These are phyloP conservation scores for Kodamaea alishanica DNA, from an alignment of 1,139 yeast species.

Conservation along the genomic window DNA sequence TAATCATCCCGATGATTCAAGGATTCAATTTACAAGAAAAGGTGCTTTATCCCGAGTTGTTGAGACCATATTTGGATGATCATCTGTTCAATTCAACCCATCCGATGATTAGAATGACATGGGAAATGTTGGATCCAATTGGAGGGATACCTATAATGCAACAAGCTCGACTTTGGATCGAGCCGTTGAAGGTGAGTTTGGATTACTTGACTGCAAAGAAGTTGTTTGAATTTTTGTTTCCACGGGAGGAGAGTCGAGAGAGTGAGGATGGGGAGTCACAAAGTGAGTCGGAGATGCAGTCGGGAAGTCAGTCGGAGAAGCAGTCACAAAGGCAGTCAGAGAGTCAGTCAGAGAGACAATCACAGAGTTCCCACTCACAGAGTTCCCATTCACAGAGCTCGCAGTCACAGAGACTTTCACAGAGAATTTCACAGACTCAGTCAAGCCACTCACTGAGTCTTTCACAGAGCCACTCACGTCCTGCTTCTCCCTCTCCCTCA, in stretches of 20 bases:
- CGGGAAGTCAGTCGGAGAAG: constrained; percentile 4
- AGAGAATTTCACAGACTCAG: no score
- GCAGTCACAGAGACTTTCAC: no score
- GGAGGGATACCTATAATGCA: constrained; percentile 75
- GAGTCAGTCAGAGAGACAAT: no score
- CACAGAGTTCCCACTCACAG: no score
- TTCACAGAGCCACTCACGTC: no score
- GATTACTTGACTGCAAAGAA: constrained; percentile 66
- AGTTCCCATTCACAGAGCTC: no score
- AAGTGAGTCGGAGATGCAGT: constrained; percentile 1
- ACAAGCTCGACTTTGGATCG: constrained; percentile 48
- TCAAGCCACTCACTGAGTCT: no score
- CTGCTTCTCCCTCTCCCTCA: no score
- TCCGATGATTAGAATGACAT: constrained; percentile 53
- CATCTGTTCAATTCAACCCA: constrained; percentile 8
- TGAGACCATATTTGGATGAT: constrained; percentile 47
- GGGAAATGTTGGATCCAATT: constrained; percentile 76
- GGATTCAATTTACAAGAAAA: constrained; percentile 64
- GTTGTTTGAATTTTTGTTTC: constrained; percentile 64
- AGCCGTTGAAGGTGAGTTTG: constrained; percentile 69
- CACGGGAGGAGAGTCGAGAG: constrained; percentile 28
- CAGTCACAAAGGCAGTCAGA: not conserved
- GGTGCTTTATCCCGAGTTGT: constrained; percentile 66
- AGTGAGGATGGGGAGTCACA: not conserved
- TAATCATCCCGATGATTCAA: constrained; percentile 61